A percentile compares a stretch with the other conserved stretches of the same genome.
phyloP scores from a whole-genome alignment of 1,284 basidiomycete species.

The Puccinia hordei region DNA sequence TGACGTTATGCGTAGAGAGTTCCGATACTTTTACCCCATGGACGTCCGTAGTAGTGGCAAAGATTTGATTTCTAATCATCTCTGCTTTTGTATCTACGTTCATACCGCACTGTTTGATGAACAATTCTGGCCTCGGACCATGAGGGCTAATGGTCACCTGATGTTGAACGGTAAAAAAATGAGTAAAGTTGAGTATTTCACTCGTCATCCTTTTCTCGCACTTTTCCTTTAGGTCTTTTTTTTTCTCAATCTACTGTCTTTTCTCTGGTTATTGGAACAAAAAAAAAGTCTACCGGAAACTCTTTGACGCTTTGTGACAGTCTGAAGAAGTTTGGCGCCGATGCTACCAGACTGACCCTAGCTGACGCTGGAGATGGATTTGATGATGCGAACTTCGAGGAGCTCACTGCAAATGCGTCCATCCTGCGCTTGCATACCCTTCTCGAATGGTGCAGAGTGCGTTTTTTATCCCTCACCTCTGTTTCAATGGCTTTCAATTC shows the following conservation, averaged over 20 bases:
- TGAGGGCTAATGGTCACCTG: conserved; percentile 94
- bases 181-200: conserved; percentile 62
- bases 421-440: conserved; percentile 92
- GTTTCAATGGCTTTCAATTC: not conserved
- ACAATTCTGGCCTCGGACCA: conserved; percentile 86
- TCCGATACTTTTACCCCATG: conserved; percentile 97
- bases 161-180: conserved; percentile 99
- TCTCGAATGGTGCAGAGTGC: conserved; percentile 84
- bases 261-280: not conserved
- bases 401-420: conserved; percentile 96
- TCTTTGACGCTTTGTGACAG: conserved; percentile 76
- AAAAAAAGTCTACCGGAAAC: conserved; percentile 83
- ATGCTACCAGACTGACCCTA: conserved; percentile 85
- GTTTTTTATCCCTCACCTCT: conserved; percentile 55
- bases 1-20: conserved; percentile 83
- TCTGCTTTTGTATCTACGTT: conserved; percentile 92
- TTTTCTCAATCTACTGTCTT: not conserved
- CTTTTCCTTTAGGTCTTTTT: not conserved
- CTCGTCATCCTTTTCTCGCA: not conserved
- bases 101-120: conserved; percentile 93
- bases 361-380: conserved; percentile 97
- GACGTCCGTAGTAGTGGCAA: conserved; percentile 99
- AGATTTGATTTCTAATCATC: conserved; percentile 93
- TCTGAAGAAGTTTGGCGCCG: conserved; percentile 84
- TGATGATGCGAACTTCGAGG: conserved; percentile 98